phyloP scores from a whole-genome alignment of 2,329 filamentous ascomycete genomes.

The Pseudogymnoascus sp. region DNA sequence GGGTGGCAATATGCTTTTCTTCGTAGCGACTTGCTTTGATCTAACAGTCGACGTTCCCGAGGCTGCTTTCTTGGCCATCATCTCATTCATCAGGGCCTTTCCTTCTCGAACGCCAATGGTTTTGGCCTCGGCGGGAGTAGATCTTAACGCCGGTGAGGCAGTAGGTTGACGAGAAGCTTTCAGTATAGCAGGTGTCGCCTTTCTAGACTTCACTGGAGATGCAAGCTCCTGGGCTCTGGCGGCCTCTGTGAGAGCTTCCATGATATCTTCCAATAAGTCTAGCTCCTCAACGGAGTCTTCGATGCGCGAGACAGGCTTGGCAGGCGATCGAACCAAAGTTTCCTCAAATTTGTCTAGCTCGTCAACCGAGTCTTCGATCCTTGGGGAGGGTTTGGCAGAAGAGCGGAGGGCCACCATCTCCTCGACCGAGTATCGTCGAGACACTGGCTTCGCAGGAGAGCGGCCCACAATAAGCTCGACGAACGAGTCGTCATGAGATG shows the following conservation, averaged over 20 bases:
- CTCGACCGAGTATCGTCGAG: conserved; percentile 16
- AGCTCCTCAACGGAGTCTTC: conserved; percentile 57
- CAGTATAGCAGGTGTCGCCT: background rate
- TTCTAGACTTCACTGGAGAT: conserved; percentile 16
- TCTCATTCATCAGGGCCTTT: conserved; percentile 2
- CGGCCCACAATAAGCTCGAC: conserved; percentile 30
- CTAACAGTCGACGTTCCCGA: background rate
- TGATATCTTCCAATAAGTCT: conserved; percentile 52
- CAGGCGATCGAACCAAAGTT: conserved; percentile 24
- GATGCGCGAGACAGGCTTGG: conserved; percentile 38
- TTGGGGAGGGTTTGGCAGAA: conserved; percentile 25
- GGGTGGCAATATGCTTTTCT: background rate
- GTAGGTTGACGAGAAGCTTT: background rate
- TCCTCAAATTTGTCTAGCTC: conserved; percentile 43
- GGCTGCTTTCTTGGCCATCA: conserved; percentile 5
- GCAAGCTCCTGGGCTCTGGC: conserved; percentile 20
- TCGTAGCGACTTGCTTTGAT: background rate
- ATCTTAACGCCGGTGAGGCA: background rate
- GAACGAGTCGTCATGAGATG: conserved; percentile 26
- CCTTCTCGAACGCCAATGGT: background rate
- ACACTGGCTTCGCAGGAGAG: conserved; percentile 9
- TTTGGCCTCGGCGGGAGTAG: background rate
- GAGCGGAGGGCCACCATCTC: conserved; percentile 22
- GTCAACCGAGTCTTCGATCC: conserved; percentile 53
- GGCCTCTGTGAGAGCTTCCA: conserved; percentile 36